phyloP scores from a whole-genome alignment of 495 filamentous ascomycete species.

The Neurospora terricola region DNA sequence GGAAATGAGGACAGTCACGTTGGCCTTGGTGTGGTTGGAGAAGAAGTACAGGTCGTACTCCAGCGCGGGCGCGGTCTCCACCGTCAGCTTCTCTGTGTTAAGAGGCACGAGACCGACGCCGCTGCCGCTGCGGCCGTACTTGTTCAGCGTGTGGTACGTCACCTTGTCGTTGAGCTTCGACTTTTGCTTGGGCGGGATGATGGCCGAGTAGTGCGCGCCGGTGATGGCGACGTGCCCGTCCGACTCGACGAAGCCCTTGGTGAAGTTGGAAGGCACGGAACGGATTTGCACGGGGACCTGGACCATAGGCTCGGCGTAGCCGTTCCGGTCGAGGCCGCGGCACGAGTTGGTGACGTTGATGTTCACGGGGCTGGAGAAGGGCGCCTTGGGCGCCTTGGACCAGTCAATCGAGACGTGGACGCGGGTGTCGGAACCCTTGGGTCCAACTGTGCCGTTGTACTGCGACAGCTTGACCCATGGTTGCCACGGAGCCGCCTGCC shows the following conservation, averaged over 20 bases:
- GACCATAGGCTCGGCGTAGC: slow-evolving; percentile 38
- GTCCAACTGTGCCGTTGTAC: slow-evolving; percentile 42
- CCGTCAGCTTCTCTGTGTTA: slow-evolving; percentile 36
- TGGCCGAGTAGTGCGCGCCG: slow-evolving; percentile 41
- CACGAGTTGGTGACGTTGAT: slow-evolving; percentile 47
- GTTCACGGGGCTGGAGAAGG: slow-evolving; percentile 33
- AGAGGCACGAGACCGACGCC: slow-evolving; percentile 48
- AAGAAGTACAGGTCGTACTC: slow-evolving; percentile 61
- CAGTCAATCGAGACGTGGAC: slow-evolving; percentile 56
- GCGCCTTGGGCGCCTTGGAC: slow-evolving; percentile 14
- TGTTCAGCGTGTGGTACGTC: slow-evolving; percentile 42
- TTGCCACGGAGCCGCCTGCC: slow-evolving; percentile 39
- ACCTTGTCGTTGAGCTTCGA: slow-evolving; percentile 27
- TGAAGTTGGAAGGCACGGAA: slow-evolving; percentile 43
- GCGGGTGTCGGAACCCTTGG: slow-evolving; percentile 42
- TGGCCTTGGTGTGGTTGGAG: slow-evolving; percentile 39
- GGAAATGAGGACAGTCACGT: slow-evolving; percentile 52
- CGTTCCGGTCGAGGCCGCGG: slow-evolving; percentile 43
- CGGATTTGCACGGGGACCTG: slow-evolving; percentile 50
- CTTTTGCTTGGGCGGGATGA: slow-evolving; percentile 27
- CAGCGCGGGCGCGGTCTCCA: slow-evolving; percentile 42
- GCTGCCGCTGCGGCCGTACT: slow-evolving; percentile 48
- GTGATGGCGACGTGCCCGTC: slow-evolving; percentile 53
- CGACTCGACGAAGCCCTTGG: slow-evolving; percentile 53
- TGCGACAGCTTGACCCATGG: slow-evolving; percentile 50